Base-by-base conservation (phyloP, 2,329 filamentous ascomycete genomes). In the Verticillium nubilum region DNA sequence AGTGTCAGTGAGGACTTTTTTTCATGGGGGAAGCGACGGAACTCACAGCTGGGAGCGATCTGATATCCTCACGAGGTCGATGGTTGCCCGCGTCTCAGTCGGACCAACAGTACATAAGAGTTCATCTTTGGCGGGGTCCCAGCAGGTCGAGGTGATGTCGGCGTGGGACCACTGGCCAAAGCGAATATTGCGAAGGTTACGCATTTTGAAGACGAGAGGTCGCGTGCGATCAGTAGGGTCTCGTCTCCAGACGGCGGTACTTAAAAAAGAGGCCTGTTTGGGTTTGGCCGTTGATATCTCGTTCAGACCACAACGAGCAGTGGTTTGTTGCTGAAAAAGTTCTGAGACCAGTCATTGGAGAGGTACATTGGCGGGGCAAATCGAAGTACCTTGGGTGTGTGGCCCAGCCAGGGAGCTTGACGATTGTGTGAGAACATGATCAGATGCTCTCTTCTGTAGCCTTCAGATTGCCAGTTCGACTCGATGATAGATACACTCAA, bases 71-170 rank as follows among this genome's bases (percentile, higher is more conserved):
- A 83, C 71, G 61, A 98, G 81, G 73, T 94, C 88, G 67, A 99
- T 90, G 57, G 86, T 79, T 59, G 88, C 80, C 71, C 86, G 86
- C 66, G 83, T 78, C 70, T 84, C 78, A 3, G 86, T 88, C 63
- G 94, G 95, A 7, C 95, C 94, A 79, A 94, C 89, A 58, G 91
- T 87, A 76, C 89, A 93, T 67, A 99, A 81, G 58, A 95, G 75
- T 62, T 90, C 86, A 73, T 95, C 89, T 64, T 84, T 86, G 62
- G 86, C 82, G 55, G 88, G 83, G 76, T 98, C 92, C 94, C 94
- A 98, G 69, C 92, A 89, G 59, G 88, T 86, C 29, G 92, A 88
- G 58, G 91, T 89, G 68, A 95, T 80, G 62, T 84, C 80, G 63
- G 81, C 74, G 57, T 82, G 79, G 64, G 86, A 82, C 77, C 87